Base-by-base conservation (phyloP, 129 eudicot species). In the Escallonia herrerae region DNA sequence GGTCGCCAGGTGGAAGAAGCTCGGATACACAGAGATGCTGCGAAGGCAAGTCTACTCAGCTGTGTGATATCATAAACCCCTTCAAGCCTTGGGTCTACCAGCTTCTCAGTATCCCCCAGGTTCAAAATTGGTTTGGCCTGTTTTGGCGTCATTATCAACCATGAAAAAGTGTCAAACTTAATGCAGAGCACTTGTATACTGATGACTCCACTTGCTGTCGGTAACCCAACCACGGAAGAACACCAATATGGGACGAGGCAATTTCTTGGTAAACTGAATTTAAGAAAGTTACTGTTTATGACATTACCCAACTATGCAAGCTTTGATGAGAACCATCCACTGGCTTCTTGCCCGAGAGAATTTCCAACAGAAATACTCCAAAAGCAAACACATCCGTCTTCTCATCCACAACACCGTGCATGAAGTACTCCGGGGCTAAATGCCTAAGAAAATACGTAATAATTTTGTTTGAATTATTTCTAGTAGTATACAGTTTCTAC, bases 371-470 rank as follows among this genome's bases (percentile, higher is more conserved):
- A 65, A 88, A 74, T 7, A 93, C 99, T 40, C 99, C 99, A 40
- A 89, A 93, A 12, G 99, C 99, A 45, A 85, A 93, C 3, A 93
- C 99, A 63, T 93, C 99, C 4, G 99, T 93, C 80, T 93, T 93
- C 65, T 93, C 99, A 59, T 93, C 96, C 51, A 93, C 99, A 5
- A 93, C 87, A 3, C 99, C 99, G 43, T 93, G 99, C 91, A 90
- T 85, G 77, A 93, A 93, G 58, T 93, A 93, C 65, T 93, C 96
- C 3, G 99, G 99, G 42, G 99, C 99, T 75, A 93, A 74, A 67
- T 93, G 96, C 75, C 99, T 93, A 67, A 60, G 22, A n/a, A 58
- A 14, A 39, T 40, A 43, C 53, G 60, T 6, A 56, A 57, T 12
- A 8, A 46, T 6, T 62, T 8, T 0, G 33, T 40, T 42, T 54